A percentile compares a stretch with the other conserved stretches of the same genome.
These are phyloP conservation scores for Ambrosiella cleistominuta DNA, from an alignment of 2,329 filamentous ascomycete species.

Conservation along the genomic window DNA sequence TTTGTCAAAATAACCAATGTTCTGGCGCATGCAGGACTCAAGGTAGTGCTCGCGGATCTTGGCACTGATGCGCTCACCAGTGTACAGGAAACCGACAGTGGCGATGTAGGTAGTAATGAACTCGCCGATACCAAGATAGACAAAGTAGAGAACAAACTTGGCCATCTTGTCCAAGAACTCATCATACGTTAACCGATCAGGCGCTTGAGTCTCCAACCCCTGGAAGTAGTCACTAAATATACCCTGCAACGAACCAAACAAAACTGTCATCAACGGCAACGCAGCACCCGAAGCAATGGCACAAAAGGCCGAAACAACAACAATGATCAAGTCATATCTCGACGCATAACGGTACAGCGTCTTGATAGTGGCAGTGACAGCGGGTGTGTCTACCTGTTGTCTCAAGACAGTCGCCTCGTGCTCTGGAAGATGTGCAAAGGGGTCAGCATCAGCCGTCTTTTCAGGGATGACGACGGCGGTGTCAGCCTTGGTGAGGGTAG, in stretches of 20 bases:
- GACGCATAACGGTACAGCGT: constrained; percentile 56
- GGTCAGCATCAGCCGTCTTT: constrained; percentile 23
- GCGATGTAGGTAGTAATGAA: constrained; percentile 54
- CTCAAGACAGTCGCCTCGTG: constrained; percentile 50
- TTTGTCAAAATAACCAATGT: constrained; percentile 87
- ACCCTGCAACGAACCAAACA: constrained; percentile 62
- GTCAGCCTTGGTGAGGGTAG: neutral
- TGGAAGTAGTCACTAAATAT: constrained; percentile 50
- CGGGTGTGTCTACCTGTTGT: constrained; percentile 48
- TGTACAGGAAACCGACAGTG: constrained; percentile 81
- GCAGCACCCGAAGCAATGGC: constrained; percentile 58
- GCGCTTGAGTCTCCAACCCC: constrained; percentile 22
- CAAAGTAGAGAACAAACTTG: constrained; percentile 58
- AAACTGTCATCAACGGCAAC: constrained; percentile 61
- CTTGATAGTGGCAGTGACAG: constrained; percentile 44
- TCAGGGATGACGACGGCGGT: neutral
- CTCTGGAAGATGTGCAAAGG: constrained; percentile 44
- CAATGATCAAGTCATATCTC: constrained; percentile 44
- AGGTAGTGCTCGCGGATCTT: constrained; percentile 75
- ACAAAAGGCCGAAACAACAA: constrained; percentile 41
- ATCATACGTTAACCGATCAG: constrained; percentile 25
- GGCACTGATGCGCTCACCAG: constrained; percentile 59
- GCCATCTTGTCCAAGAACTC: constrained; percentile 44
- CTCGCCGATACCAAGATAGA: constrained; percentile 69
- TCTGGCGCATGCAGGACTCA: constrained; percentile 66